Percentiles rank a stretch among this genome's conserved stretches.
These are phyloP conservation scores for Wallacemonas sp. DNA, from an alignment of 208 protist genomes.

Conservation along the genomic window DNA sequence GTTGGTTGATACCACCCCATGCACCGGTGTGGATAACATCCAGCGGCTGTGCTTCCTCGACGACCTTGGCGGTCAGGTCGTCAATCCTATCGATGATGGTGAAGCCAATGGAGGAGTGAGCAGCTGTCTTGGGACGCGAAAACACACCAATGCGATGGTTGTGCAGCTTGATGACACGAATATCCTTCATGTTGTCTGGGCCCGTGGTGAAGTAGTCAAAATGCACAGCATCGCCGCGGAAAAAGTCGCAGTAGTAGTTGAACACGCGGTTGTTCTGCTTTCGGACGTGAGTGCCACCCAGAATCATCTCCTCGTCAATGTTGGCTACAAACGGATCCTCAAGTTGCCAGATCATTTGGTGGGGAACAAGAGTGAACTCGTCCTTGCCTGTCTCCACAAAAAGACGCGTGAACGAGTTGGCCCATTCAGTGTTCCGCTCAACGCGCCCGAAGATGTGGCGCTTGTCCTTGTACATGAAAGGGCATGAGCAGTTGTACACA, in stretches of 20 bases:
- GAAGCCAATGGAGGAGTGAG: slow-evolving; percentile 56
- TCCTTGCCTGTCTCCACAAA: slow-evolving; percentile 49
- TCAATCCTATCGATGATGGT: slow-evolving; percentile 52
- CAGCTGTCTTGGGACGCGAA: slow-evolving; percentile 52
- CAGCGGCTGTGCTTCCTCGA: slow-evolving; percentile 48
- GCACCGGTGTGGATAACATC: slow-evolving; percentile 56
- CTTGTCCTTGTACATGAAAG: slow-evolving; percentile 36
- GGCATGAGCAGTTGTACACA: slow-evolving; percentile 50
- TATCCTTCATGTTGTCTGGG: slow-evolving; percentile 63
- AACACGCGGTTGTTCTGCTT: slow-evolving; percentile 36
- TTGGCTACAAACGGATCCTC: slow-evolving; percentile 54
- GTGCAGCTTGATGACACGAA: slow-evolving; percentile 42
- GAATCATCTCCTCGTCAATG: slow-evolving; percentile 47
- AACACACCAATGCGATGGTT: slow-evolving; percentile 62
- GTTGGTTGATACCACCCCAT: slow-evolving; percentile 71
- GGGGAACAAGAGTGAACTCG: slow-evolving; percentile 34
- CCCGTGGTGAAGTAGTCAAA: slow-evolving; percentile 49
- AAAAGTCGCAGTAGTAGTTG: slow-evolving; percentile 63
- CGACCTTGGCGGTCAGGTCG: slow-evolving; percentile 40
- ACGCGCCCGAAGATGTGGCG: slow-evolving; percentile 43
- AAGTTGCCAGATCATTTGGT: slow-evolving; percentile 42
- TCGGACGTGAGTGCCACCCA: slow-evolving; percentile 53
- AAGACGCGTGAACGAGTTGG: slow-evolving; percentile 37
- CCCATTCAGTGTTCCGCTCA: slow-evolving; percentile 33
- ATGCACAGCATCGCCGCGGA: slow-evolving; percentile 40